Evolutionary conservation across 140 eudicot genomes (phyloP), one percentile per base, ranked within the genome.

Genomic region (Senecio squalidus): DNA sequence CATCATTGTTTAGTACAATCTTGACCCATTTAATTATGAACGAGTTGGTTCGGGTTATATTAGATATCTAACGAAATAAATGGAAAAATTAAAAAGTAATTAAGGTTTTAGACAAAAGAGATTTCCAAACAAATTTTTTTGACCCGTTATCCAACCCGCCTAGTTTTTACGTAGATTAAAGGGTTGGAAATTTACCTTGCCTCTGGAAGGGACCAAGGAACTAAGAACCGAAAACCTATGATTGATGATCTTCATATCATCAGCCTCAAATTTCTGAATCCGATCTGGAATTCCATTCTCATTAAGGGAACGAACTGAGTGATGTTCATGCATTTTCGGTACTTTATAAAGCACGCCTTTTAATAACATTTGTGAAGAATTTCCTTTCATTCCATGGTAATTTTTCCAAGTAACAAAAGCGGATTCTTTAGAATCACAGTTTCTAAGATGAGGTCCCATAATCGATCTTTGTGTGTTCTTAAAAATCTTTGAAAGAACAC

Each of bases 341-440:
- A 86, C 94, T 65, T 76, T 74, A 63, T 65, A 68, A 5, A 86
- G 74, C 36, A 66, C 82, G 43, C 60, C 78, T 73, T 86, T 90
- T 53, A 86, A 47, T 23, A 86, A 43, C 48, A 66, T 66, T 40
- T 90, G 97, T 25, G 90, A 54, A 45, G 64, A 59, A 64, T 69
- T 63, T 49, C 48, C 54, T 22, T 47, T 65, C 47, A 15, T 55
- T 5, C 60, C 66, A 60, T 43, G 56, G 41, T n/a, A 17, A 20
- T 9, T 14, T 57, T 52, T 83, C 97, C 97, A 90, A 22, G 78
- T 64, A 39, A 65, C 47, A 31, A 90, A 90, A 75, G 85, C 73
- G 0, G 97, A 83, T 13, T 68, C 74, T 6, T 47, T 60, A 14
- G 4, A 30, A 58, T 62, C 65, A 14, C 69, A 49, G 28, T 64